A percentile compares a stretch with the other conserved stretches of the same genome.
phyloP scores from a whole-genome alignment of 805 yeast genomes.

The Hanseniaspora thailandica region DNA sequence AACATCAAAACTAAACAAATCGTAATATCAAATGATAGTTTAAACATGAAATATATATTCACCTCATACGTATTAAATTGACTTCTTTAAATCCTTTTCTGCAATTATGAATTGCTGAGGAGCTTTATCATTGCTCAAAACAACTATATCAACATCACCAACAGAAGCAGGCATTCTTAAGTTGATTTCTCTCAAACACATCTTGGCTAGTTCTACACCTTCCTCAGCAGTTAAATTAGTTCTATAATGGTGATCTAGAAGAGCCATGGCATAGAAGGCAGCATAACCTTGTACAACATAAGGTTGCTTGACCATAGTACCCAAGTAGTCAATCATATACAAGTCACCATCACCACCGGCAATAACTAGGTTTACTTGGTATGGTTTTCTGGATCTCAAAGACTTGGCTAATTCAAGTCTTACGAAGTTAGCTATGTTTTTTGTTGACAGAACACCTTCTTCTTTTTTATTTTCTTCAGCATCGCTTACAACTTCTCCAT shows the following conservation, averaged over 20 bases:
- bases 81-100: constrained; percentile 3
- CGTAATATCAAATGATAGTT: too few species aligned
- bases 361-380: constrained; percentile 79
- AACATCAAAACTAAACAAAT: too few species aligned
- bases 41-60: neutral
- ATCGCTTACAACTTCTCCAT: neutral
- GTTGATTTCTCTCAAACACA: constrained; percentile 67
- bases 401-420: constrained; percentile 81
- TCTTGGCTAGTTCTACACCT: constrained; percentile 60
- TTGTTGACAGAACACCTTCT: constrained; percentile 55
- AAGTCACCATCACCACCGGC: constrained; percentile 70
- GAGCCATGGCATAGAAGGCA: constrained; percentile 84
- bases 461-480: neutral
- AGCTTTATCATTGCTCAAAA: constrained; percentile 32
- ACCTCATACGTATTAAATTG: neutral
- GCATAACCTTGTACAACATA: constrained; percentile 98
- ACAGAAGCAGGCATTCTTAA: constrained; percentile 56
- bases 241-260: constrained; percentile 81
- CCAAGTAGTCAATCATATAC: constrained; percentile 87
- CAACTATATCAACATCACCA: constrained; percentile 14
- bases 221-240: constrained; percentile 63
- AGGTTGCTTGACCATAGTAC: constrained; percentile 81
- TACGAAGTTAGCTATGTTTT: constrained; percentile 77
- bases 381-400: constrained; percentile 87
- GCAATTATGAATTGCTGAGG: neutral